A percentile compares a stretch with the other conserved stretches of the same genome.
Evolutionary conservation across 1,284 basidiomycete genomes (phyloP).

Genomic region (Naganishia sp.): DNA sequence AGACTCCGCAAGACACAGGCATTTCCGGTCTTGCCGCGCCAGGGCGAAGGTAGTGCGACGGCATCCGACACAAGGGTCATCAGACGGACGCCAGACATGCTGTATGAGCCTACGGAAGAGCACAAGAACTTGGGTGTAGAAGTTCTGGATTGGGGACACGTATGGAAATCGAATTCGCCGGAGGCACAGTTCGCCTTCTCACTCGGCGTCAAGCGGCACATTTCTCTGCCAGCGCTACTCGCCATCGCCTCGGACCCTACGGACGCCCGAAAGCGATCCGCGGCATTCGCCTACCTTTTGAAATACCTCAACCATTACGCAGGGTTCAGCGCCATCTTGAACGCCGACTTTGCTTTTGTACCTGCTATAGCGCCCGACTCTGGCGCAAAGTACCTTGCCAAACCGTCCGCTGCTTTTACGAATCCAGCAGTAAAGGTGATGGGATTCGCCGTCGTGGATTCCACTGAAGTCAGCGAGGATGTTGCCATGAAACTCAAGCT

Average conservation of each 20-base stretch:
- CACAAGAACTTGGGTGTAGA: conserved; percentile 76
- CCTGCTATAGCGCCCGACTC: conserved; percentile 64
- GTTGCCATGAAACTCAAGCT: conserved; percentile 73
- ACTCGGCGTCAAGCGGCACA: conserved; percentile 29
- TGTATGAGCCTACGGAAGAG: conserved; percentile 80
- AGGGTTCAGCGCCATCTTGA: conserved; percentile 61
- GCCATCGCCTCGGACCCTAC: conserved; percentile 31
- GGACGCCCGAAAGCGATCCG: conserved; percentile 57
- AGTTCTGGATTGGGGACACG: conserved; percentile 84
- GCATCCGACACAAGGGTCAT: conserved; percentile 52
- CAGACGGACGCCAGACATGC: conserved; percentile 61
- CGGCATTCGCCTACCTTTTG: conserved; percentile 75
- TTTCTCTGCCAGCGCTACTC: conserved; percentile 20
- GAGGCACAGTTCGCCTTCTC: conserved; percentile 64
- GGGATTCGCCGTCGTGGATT: conserved; percentile 71
- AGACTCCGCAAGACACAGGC: conserved; percentile 77
- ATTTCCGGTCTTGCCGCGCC: conserved; percentile 65
- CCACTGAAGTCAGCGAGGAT: conserved; percentile 59
- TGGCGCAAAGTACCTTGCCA: conserved; percentile 61
- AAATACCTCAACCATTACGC: conserved; percentile 70
- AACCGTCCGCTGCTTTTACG: conserved; percentile 71
- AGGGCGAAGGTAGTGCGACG: conserved; percentile 39
- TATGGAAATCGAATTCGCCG: conserved; percentile 76
- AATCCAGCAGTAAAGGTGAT: conserved; percentile 69
- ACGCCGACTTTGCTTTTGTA: conserved; percentile 70